Conservation (phyloP, 352 stramenopile genomes). For the Phytophthora ramorum region DNA sequence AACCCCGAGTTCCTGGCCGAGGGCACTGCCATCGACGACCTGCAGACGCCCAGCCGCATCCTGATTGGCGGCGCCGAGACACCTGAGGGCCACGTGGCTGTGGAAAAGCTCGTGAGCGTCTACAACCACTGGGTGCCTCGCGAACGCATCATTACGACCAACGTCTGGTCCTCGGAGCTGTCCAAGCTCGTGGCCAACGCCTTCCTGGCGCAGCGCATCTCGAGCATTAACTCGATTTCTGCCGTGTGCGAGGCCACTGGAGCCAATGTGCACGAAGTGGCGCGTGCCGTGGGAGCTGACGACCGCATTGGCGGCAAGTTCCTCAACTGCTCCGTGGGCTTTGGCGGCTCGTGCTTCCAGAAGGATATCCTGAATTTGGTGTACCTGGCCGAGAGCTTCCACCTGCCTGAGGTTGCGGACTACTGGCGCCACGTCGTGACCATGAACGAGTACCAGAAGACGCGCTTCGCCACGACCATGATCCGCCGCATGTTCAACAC, state of each 20-base stretch:
- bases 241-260: slow-evolving; percentile 98
- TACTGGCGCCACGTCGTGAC: slow-evolving; percentile 99
- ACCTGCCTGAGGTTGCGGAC: slow-evolving; percentile 97
- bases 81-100: slow-evolving; percentile 81
- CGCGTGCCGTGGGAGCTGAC: slow-evolving; percentile 97
- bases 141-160: slow-evolving; percentile 97
- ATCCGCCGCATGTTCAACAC: slow-evolving; percentile 99
- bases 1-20: slow-evolving; percentile 99
- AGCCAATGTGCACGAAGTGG: slow-evolving; percentile 98
- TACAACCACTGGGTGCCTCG: slow-evolving; percentile 98
- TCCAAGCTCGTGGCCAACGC: slow-evolving; percentile 99
- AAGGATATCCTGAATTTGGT: slow-evolving; percentile 99
- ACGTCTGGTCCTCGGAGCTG: slow-evolving; percentile 99
- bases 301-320: slow-evolving; percentile 98
- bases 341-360: slow-evolving; percentile 88
- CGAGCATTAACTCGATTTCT: slow-evolving; percentile 99
- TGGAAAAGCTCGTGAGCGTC: slow-evolving; percentile 94
- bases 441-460: slow-evolving; percentile 99
- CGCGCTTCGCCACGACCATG: slow-evolving; percentile 98
- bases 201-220: slow-evolving; percentile 99
- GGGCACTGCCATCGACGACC: slow-evolving; percentile 97
- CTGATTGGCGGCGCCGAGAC: slow-evolving; percentile 98
- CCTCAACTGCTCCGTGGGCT: slow-evolving; percentile 98
- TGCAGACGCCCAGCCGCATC: slow-evolving; percentile 96
- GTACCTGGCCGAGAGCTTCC: slow-evolving; percentile 98